Base-by-base conservation (phyloP, 805 yeast genomes). In the Lipomyces lipofer region DNA sequence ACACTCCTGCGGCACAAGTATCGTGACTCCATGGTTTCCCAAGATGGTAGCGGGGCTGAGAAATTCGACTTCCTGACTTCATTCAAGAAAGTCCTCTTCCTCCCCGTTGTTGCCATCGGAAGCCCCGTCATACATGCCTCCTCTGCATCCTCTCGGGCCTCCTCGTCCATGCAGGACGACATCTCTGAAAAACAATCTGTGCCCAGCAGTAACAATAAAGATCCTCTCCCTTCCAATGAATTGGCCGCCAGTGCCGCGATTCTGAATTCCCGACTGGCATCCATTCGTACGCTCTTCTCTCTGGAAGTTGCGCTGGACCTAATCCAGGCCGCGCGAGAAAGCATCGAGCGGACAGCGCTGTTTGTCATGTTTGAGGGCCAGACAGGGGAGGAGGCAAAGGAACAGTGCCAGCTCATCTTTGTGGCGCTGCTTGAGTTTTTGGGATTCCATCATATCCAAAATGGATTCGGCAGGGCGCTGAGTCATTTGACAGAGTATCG, bases 401-500 rank as follows among this genome's bases (percentile, higher is more conserved):
- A 59, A 15, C 81, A 80, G 8, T 71, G 81, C 53, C 82, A 83
- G 65, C 80, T 78, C n/a, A 75, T 90, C 1, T 92, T 89, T 66
- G 82, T 84, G 15, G 80, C 79, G 32, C 77, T 86, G 47, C 70
- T 92, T 6, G 78, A 78, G 1, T 73, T 80, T 4, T 73, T 92
- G 13, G 86, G 91, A 10, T 76, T 76, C 15, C 74, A 79, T n/a
- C 98, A 94, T 69, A 76, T 94, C n/a, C 78, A 79, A 58, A 82
- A 82, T 0, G 98, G 97, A 0, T 94, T 94, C 67, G 83, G 82
- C 38, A 85, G 82, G 63, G 97, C 98, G 0, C 74, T 91, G 48
- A 73, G 71, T 1, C 79, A 90, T 49, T 72, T 92, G 53, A 78
- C 82, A 51, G 78, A 81, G 33, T 92, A 90, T 64, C 83, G 86